Evolutionary conservation across 164 flowering plant species (phyloP).

Genomic region (Litsea cubeba): DNA sequence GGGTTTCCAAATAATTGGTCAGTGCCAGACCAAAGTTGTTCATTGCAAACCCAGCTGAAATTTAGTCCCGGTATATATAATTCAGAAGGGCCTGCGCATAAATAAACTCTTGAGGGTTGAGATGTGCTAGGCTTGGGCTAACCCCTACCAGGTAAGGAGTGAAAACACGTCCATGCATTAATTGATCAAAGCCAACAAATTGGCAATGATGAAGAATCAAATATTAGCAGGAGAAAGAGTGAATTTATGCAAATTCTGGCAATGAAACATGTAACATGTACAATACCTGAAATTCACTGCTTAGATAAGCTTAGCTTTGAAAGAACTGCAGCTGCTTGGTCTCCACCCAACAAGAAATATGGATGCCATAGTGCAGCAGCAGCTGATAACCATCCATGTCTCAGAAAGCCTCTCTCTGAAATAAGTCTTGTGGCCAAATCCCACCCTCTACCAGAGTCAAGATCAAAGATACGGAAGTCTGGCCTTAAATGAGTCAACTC

Average conservation of each 20-base stretch:
- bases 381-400: constrained; percentile 89
- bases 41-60: background rate
- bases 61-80: background rate
- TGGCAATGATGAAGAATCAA: background rate
- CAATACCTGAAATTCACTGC: constrained; percentile 20
- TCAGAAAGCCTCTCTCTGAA: constrained; percentile 68
- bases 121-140: background rate
- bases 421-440: constrained; percentile 81
- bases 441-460: constrained; percentile 86
- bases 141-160: background rate
- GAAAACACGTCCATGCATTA: background rate
- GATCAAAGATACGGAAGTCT: constrained; percentile 60
- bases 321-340: constrained; percentile 86
- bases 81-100: no score
- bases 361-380: constrained; percentile 94
- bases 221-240: background rate
- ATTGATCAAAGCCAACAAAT: background rate
- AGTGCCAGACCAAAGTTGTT: background rate
- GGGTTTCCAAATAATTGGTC: background rate
- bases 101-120: background rate
- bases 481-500: constrained; percentile 68
- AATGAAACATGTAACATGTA: constrained; percentile 3
- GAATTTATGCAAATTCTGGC: constrained; percentile 1
- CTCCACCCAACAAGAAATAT: constrained; percentile 88
- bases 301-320: constrained; percentile 70